Evolutionary conservation across 768 basidiomycete genomes (phyloP).

Genomic region (Porpolomopsis calyptriformis): DNA sequence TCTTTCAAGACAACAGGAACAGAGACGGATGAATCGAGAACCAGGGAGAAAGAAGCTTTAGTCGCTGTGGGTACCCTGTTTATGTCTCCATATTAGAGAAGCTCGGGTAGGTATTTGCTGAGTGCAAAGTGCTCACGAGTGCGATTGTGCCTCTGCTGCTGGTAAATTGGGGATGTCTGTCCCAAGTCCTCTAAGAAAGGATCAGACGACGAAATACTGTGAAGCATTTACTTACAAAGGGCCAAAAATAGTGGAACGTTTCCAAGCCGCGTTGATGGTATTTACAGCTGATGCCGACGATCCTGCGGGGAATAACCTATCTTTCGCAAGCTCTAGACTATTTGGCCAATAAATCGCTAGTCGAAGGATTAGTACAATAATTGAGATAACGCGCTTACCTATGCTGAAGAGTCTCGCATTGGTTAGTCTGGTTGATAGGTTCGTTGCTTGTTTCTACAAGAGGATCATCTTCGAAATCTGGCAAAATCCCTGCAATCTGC

Average conservation of each 20-base stretch:
- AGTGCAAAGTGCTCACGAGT: conserved; percentile 21
- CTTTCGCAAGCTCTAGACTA: conserved; percentile 24
- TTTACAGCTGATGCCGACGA: conserved; percentile 11
- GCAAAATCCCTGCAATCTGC: conserved; percentile 29
- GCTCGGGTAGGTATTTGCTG: conserved; percentile 1
- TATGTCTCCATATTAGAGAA: conserved; percentile 14
- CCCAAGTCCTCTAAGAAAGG: conserved; percentile 26
- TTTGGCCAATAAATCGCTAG: neutral
- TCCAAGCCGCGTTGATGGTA: conserved; percentile 26
- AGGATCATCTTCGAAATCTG: conserved; percentile 39
- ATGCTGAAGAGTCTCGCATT: conserved; percentile 12
- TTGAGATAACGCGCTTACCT: conserved; percentile 13
- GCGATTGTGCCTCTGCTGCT: conserved; percentile 1
- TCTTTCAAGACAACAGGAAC: conserved; percentile 42
- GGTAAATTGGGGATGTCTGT: conserved; percentile 13
- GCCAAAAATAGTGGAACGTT: conserved; percentile 54
- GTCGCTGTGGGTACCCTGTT: neutral
- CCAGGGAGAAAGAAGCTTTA: conserved; percentile 30
- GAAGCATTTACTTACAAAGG: conserved; percentile 37
- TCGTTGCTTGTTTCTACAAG: conserved; percentile 1
- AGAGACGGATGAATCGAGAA: conserved; percentile 38
- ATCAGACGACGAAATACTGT: neutral
- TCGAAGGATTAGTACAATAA: too few relatives aligned
- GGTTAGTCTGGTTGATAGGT: conserved; percentile 2
- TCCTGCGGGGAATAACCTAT: conserved; percentile 37